Evolutionary conservation across 495 filamentous ascomycete species (phyloP).

Genomic region (Ramalina intermedia): DNA sequence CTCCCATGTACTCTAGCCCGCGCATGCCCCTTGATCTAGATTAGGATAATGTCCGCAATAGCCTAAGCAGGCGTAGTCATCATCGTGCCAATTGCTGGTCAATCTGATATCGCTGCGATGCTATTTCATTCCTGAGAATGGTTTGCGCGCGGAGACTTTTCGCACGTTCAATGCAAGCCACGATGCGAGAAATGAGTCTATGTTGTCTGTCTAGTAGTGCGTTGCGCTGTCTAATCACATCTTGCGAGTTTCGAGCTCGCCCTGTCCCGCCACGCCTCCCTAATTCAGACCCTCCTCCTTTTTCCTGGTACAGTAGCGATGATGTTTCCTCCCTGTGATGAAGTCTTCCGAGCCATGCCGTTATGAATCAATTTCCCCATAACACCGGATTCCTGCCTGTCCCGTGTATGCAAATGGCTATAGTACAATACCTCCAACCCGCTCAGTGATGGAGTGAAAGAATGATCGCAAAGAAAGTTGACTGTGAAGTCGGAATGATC

Average conservation of each 20-base stretch:
- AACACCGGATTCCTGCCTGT: neutral
- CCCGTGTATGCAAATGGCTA: neutral
- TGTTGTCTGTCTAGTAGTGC: no score
- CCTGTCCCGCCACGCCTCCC: no score
- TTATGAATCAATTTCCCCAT: neutral
- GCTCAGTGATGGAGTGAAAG: neutral
- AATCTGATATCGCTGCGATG: no score
- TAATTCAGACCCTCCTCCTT: no score
- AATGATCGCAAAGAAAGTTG: neutral
- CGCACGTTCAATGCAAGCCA: no score
- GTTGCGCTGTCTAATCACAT: no score
- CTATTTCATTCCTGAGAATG: no score
- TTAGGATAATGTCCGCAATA: neutral
- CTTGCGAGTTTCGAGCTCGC: no score
- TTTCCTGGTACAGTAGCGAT: neutral
- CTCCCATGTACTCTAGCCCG: neutral
- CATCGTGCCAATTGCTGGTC: no score
- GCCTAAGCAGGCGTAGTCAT: no score
- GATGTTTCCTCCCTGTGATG: neutral
- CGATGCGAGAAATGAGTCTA: no score
- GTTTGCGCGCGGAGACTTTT: no score
- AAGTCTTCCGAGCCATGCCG: neutral
- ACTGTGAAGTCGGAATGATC: slow-evolving; percentile 16
- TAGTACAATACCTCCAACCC: neutral
- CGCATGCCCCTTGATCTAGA: neutral